Evolutionary conservation across 2,329 filamentous ascomycete species (phyloP), one percentile per base, ranked within the genome.

Genomic region (Neobulgaria alba): DNA sequence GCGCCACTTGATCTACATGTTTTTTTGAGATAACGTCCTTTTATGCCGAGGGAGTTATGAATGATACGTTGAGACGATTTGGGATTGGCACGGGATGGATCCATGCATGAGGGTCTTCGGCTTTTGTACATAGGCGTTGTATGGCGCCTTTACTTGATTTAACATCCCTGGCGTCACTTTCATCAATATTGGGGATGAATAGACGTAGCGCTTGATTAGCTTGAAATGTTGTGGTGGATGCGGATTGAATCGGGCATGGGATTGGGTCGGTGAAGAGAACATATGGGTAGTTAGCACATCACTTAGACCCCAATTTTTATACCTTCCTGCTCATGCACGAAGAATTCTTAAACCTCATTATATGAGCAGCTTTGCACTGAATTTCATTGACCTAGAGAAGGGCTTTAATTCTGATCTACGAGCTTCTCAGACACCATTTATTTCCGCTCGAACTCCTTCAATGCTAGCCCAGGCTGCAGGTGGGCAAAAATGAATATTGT

Each of bases 61-160:
- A 48, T 49, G 47, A 36, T 40, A 56, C 46, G 54, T 55, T 51
- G 48, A 52, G 50, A 57, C 45, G 55, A 55, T 40, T 53, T 48
- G 50, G 45, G 45, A 42, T 41, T 41, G 35, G 23, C 23, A 26
- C 23, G 23, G 23, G 23, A n/a, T n/a, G n/a, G 23, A 26, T 20
- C 18, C 23, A 16, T 35, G 33, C 15, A 7, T 16, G 12, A 7
- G 10, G 33, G 15, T 16, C 15, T 9, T 17, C 33, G 36, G 14
- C 19, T 38, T 14, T 20, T 29, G 14, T 29, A 31, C 26, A 36
- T 14, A n/a, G 36, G 36, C 21, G 36, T 38, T 29, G 26, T 14
- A 14, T 16, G 36, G 36, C 36, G 36, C 36, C 21, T 38, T 38
- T 38, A 30, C 14, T 38, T 38, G 16, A 16, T 30, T 38, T n/a